Evolutionary conservation across 176 grass and related monocot species (phyloP).

Genomic region (Phragmites australis): DNA sequence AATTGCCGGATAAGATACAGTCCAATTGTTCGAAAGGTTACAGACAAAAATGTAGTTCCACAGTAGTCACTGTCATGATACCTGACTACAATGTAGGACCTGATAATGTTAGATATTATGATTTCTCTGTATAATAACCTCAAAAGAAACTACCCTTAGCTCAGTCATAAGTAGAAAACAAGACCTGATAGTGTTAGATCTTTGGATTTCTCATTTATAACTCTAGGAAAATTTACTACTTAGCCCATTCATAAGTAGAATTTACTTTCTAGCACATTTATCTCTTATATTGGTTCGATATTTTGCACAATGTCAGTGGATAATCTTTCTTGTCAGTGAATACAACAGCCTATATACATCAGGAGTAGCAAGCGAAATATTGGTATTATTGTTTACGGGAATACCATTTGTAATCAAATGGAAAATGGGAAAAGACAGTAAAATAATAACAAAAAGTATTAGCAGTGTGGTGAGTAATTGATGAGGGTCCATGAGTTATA

Average conservation of each 20-base stretch:
- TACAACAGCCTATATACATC: neutral
- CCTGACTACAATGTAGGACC: neutral
- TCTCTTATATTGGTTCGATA: neutral
- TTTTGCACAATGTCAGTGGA: neutral
- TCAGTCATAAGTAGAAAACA: no score
- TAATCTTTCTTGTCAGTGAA: neutral
- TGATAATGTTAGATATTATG: neutral
- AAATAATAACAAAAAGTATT: neutral
- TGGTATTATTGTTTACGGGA: neutral
- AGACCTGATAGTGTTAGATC: no score
- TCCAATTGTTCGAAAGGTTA: neutral
- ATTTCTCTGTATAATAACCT: neutral
- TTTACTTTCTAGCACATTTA: neutral
- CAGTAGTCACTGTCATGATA: neutral
- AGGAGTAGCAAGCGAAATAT: neutral
- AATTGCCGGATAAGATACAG: conserved; percentile 4
- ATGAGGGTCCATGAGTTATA: no score
- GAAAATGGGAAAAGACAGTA: neutral
- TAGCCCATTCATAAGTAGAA: neutral
- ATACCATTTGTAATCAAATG: neutral
- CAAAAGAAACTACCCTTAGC: no score
- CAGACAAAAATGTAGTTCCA: neutral
- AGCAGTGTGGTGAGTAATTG: no score
- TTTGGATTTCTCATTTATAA: neutral
- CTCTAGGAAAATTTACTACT: neutral